Base-by-base conservation (phyloP, 495 filamentous ascomycete species). In the Penicillium longicatenatum region DNA sequence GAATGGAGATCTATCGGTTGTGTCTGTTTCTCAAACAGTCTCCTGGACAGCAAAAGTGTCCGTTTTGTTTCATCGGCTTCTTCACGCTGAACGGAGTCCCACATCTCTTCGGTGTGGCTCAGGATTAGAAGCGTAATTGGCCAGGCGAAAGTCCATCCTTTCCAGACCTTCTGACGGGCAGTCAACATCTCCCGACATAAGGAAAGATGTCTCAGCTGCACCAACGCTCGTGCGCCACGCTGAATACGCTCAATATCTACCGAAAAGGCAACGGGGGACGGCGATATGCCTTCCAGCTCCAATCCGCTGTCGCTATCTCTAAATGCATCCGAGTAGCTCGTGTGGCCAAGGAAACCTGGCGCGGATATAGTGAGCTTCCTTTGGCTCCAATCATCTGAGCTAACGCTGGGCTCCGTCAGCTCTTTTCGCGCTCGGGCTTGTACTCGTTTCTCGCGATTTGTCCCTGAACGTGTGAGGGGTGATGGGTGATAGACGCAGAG, bases 281-380 rank as follows among this genome's bases (percentile, higher is more conserved):
- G 14, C 9, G 30, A 43, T 3, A 33, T 29, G 6, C 12, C 16
- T n/a, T 22, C 48, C 4, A 26, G 29, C 24, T 35, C n/a, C 30
- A 35, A 39, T 33, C 31, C 48, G 19, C 31, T 35, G 6, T 33
- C 54, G 12, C 52, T 62, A 14, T 71, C 68, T 16, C 52, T 57
- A 20, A 67, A 69, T 7, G 75, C 70, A 43, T 75, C 66, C 0
- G 68, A 77, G 57, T 76, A 79, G 52, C 74, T 77, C 4, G 73
- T 78, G 16, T 70, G 71, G 20, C 78, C 77, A 6, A 79, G 63
- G 52, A 66, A 69, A 1, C 63, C 63, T 1, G 58, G 60, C 3
- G 60, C 57, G 19, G 5, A 22, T 17, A 8, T 10, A 4, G 60
- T 55, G 14, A 17, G 1, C 29, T 58, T 52, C 41, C 63, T 64